Evolutionary conservation across 345 rosid species (phyloP).

Genomic region (Citrus reticulata): DNA sequence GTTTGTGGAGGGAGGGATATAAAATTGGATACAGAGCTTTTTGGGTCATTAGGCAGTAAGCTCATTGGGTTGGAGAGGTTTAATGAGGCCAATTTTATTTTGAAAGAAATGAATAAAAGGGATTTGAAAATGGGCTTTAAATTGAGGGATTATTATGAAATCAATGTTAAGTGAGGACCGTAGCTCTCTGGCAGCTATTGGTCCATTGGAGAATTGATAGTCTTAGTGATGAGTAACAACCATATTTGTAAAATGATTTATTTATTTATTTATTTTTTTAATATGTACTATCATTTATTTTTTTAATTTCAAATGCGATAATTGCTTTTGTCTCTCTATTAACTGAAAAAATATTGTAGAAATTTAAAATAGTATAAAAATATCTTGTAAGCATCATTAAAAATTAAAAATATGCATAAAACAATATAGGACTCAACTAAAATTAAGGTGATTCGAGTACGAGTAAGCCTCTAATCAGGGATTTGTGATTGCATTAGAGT

Average conservation of each 20-base stretch:
- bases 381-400: too few species aligned
- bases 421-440: too few species aligned
- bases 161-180: not conserved
- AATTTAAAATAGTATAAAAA: too few species aligned
- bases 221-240: not conserved
- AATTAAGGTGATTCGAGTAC: too few species aligned
- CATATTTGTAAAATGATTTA: not conserved
- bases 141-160: constrained; percentile 22
- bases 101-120: constrained; percentile 53
- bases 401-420: too few species aligned
- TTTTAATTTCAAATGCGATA: not conserved
- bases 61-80: constrained; percentile 32
- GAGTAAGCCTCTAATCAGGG: too few species aligned
- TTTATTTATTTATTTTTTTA: not conserved
- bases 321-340: not conserved
- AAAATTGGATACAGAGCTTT: constrained; percentile 47
- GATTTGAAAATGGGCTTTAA: constrained; percentile 37
- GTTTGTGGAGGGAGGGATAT: constrained; percentile 38
- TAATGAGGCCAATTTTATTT: constrained; percentile 42
- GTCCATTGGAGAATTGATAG: not conserved
- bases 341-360: too few species aligned
- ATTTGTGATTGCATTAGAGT: too few species aligned
- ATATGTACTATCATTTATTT: not conserved
- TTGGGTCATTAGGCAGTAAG: constrained; percentile 49
- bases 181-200: not conserved